Evolutionary conservation across 2,329 filamentous ascomycete species (phyloP), one percentile per base, ranked within the genome.

Genomic region (Paradendryphiella salina): DNA sequence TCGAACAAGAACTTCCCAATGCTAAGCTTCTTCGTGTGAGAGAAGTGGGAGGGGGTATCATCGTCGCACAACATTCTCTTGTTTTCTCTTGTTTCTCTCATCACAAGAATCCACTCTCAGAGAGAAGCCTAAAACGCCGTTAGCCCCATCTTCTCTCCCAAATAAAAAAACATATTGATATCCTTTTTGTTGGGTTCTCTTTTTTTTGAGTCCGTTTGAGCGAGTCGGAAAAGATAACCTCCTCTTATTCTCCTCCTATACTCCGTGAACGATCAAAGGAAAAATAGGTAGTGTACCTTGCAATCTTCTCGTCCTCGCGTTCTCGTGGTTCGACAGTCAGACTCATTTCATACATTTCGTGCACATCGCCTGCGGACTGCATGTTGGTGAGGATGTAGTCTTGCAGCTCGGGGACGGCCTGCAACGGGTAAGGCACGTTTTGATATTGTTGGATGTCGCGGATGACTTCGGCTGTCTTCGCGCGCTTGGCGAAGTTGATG

Each of bases 261-360:
- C n/a, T 33, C 32, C 23, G 11, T 23, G 31, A 41, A 46, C 42
- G 48, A 29, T 51, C 48, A 35, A 51, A 48, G n/a, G 44, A 52
- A 46, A 42, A 54, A 46, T 45, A 57, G 37, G 49, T 44, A 33
- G 56, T 61, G 53, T 86, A 96, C 92, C 94, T 95, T 72, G 96
- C 93, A 80, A 99, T 97, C 82, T 97, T 97, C 78, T 99, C 94
- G 71, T 99, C 94, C 78, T 99, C 94, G 66, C 94, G 84, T 79
- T 99, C 94, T 67, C 94, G 84, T 57, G 94, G 94, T 74, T 99
- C 94, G 54, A 99, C 86, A 67, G 87, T 82, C 76, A 99, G 79
- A 77, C 91, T 96, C 81, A 92, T 92, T 75, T 97, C 92, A 79
- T 97, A 99, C 94, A 97, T 97, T 79, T 97, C 93, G 74, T 97